A percentile compares a stretch with the other conserved stretches of the same genome.
Evolutionary conservation across 257 asterid genomes (phyloP).

Genomic region (Eucommia ulmoides): DNA sequence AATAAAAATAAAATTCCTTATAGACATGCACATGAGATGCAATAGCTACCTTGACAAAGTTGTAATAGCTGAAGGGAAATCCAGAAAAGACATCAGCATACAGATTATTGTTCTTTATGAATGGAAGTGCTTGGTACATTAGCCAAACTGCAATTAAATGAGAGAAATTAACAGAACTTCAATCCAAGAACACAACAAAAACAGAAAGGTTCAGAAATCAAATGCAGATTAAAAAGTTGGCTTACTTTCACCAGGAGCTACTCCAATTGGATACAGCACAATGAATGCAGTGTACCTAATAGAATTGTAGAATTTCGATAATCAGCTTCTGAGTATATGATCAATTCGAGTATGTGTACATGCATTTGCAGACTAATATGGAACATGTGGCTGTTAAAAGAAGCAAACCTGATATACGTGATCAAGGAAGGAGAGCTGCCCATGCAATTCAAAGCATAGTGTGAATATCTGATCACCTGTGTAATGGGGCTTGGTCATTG

Average conservation of each 20-base stretch:
- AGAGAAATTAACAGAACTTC: neutral
- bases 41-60: conserved; percentile 39
- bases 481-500: conserved; percentile 1
- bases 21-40: neutral
- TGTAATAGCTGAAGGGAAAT: conserved; percentile 59
- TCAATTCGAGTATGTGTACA: neutral
- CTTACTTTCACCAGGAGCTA: conserved; percentile 93
- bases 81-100: conserved; percentile 30
- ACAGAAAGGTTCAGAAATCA: no score
- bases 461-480: conserved; percentile 77
- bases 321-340: neutral
- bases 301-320: conserved; percentile 7
- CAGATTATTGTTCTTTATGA: conserved; percentile 47
- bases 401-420: conserved; percentile 51
- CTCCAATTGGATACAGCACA: conserved; percentile 74
- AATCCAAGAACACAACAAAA: neutral
- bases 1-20: neutral
- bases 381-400: neutral
- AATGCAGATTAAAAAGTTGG: no score
- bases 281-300: conserved; percentile 87
- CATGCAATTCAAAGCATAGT: conserved; percentile 52
- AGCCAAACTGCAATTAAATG: conserved; percentile 58
- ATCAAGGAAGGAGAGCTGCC: conserved; percentile 59
- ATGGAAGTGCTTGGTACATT: conserved; percentile 85
- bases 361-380: neutral